These are phyloP conservation scores for Geranium incanum DNA, from an alignment of 441 rosid species.

Conservation along the genomic window DNA sequence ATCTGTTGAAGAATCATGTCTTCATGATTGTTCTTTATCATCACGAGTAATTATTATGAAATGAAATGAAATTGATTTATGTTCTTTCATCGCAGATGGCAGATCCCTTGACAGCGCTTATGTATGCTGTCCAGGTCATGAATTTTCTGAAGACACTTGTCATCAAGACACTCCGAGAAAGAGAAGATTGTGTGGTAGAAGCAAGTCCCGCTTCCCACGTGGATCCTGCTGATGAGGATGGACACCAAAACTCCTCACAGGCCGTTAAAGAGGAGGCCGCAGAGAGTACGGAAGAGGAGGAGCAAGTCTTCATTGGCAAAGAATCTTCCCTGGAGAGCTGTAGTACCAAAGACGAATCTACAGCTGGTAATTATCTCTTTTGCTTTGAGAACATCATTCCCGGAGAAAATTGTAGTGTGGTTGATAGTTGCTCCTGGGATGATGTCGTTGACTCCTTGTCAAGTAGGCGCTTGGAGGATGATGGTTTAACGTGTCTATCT, in stretches of 20 bases:
- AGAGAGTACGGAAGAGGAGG: conserved; percentile 36
- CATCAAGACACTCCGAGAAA: conserved; percentile 48
- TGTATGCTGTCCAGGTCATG: conserved; percentile 31
- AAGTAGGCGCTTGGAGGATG: neutral
- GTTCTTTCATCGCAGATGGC: conserved; percentile 53
- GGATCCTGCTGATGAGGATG: conserved; percentile 48
- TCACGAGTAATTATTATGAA: neutral
- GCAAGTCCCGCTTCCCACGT: conserved; percentile 27
- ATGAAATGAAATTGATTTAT: neutral
- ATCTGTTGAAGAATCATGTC: neutral
- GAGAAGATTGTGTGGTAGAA: conserved; percentile 44
- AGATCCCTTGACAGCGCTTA: conserved; percentile 88
- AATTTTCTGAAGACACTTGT: conserved; percentile 78
- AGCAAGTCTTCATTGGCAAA: conserved; percentile 26
- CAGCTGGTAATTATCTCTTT: neutral
- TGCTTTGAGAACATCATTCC: conserved; percentile 4
- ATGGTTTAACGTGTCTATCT: conserved; percentile 28
- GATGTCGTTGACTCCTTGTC: neutral
- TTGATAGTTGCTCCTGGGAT: neutral
- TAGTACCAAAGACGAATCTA: conserved; percentile 17
- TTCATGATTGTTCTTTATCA: neutral
- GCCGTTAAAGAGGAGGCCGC: conserved; percentile 18
- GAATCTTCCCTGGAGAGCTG: conserved; percentile 37
- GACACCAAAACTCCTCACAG: conserved; percentile 42
- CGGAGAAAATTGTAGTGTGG: neutral